Evolutionary conservation across 2,329 filamentous ascomycete species (phyloP).

Genomic region (Aspergillus sp.): DNA sequence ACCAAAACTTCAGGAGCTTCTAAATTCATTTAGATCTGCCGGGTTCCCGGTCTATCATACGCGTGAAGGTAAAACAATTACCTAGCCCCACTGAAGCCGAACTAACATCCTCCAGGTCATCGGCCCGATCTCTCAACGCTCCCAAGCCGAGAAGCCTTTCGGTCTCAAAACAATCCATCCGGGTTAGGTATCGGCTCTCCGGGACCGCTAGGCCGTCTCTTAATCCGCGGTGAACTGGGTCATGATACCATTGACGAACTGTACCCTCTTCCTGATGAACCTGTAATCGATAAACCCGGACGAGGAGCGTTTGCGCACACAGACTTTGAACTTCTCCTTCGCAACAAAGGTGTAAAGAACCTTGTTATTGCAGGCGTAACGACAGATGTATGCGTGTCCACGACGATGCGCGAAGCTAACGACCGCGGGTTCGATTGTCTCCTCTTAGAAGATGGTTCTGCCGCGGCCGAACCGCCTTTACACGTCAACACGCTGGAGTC

Average conservation of each 20-base stretch:
- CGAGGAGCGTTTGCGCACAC: constrained; percentile 55
- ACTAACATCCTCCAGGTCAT: constrained; percentile 36
- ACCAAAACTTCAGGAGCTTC: constrained; percentile 40
- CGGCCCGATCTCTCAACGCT: constrained; percentile 58
- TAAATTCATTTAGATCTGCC: constrained; percentile 39
- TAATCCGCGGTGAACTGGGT: constrained; percentile 58
- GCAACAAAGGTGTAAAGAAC: constrained; percentile 53
- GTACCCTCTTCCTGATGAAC: constrained; percentile 48
- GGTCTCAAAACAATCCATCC: constrained; percentile 53
- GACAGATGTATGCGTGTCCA: constrained; percentile 57
- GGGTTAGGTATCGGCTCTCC: constrained; percentile 52
- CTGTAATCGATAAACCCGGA: constrained; percentile 57
- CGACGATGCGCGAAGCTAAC: constrained; percentile 57
- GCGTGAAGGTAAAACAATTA: constrained; percentile 41
- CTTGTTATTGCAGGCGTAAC: constrained; percentile 56
- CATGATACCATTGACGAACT: constrained; percentile 59
- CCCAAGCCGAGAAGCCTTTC: constrained; percentile 53
- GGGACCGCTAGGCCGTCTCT: constrained; percentile 58
- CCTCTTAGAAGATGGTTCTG: constrained; percentile 51
- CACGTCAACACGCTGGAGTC: constrained; percentile 45
- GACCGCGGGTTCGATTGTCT: constrained; percentile 57
- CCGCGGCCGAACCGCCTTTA: constrained; percentile 42
- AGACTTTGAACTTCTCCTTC: constrained; percentile 53
- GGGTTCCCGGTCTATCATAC: constrained; percentile 48
- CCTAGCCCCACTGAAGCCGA: not conserved